Evolutionary conservation across 345 rosid genomes (phyloP), one percentile per base, ranked within the genome.

Genomic region (Brassica carinata): DNA sequence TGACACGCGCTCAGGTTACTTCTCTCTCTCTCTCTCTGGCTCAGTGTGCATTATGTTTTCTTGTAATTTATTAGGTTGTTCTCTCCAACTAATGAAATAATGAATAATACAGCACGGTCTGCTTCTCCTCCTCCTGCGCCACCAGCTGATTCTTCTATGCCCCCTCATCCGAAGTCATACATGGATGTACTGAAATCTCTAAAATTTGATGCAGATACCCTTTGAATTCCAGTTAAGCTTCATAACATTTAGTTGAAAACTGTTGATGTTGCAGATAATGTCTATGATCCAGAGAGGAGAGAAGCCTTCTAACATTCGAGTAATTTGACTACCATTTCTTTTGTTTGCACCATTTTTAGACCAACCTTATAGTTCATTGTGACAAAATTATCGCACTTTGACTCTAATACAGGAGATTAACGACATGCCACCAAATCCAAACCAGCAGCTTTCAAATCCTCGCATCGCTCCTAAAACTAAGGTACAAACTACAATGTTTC

Each of bases 261-360:
- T 81, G 70, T 33, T 59, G 48, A 72, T 72, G 36, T 34, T 84
- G 85, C 89, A 96, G 98, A 92, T 92, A 73, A 89, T 94, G 97
- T 88, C 86, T 66, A 94, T 96, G 99, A 84, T 96, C 71, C 97
- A 87, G 79, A 89, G 98, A 85, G 98, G 98, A 81, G 98, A 94
- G 90, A 90, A 84, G 84, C 99, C 98, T 81, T 83, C 97, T 5
- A 96, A 91, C 82, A 86, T 94, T 84, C 92, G 89, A 87, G 99
- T 94, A 82, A 73, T 43, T 1, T 53, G 65, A 43, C 63, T 31
- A 5, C 71, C 14, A 1, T 59, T 79, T 61, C 18, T 8, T 73
- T 27, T 40, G 4, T 43, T 77, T 76, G 72, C 59, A 67, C 70
- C 72, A 69, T 57, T 17, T 82, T 69, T 14, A 7, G 8, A 30